Percentiles rank a stretch among this genome's conserved stretches.
These are phyloP conservation scores for Plasmodium knowlesi DNA, from an alignment of 169 alveolate genomes.

Conservation along the genomic window DNA sequence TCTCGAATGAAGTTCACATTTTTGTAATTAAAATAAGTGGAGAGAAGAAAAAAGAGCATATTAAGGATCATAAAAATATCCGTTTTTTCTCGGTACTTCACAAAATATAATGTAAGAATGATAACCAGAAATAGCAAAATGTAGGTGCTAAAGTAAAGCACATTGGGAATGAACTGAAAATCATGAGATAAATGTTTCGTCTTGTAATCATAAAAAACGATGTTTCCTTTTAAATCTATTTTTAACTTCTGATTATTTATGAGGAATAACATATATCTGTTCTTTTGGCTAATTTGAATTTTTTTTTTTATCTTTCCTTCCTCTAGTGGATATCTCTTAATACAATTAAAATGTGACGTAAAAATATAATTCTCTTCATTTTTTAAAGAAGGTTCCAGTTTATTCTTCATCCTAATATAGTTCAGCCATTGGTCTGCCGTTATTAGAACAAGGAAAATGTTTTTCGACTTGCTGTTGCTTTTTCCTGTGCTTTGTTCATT, in stretches of 20 bases:
- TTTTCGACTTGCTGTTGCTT: slow-evolving; percentile 15
- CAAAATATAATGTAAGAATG: slow-evolving; percentile 9
- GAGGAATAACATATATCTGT: slow-evolving; percentile 64
- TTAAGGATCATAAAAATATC: slow-evolving; percentile 61
- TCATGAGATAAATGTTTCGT: slow-evolving; percentile 68
- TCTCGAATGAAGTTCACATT: slow-evolving; percentile 54
- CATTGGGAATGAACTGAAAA: slow-evolving; percentile 53
- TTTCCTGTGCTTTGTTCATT: neutral
- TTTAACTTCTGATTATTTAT: slow-evolving; percentile 45
- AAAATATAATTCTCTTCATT: slow-evolving; percentile 63
- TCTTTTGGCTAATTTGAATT: slow-evolving; percentile 52
- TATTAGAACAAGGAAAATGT: slow-evolving; percentile 42
- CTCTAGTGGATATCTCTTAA: slow-evolving; percentile 62
- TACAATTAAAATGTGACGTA: slow-evolving; percentile 67
- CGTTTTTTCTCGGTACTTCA: slow-evolving; percentile 39
- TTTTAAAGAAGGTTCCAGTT: slow-evolving; percentile 49
- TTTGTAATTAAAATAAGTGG: slow-evolving; percentile 62
- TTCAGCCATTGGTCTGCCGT: slow-evolving; percentile 70
- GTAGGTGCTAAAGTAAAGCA: slow-evolving; percentile 6
- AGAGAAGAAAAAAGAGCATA: slow-evolving; percentile 50
- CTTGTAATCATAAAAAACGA: slow-evolving; percentile 62
- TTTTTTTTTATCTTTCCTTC: slow-evolving; percentile 42
- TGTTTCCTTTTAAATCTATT: slow-evolving; percentile 52
- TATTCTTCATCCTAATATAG: slow-evolving; percentile 52
- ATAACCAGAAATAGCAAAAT: slow-evolving; percentile 9